phyloP scores from a whole-genome alignment of 1,139 yeast species.

The Kodamaea ohmeri region DNA sequence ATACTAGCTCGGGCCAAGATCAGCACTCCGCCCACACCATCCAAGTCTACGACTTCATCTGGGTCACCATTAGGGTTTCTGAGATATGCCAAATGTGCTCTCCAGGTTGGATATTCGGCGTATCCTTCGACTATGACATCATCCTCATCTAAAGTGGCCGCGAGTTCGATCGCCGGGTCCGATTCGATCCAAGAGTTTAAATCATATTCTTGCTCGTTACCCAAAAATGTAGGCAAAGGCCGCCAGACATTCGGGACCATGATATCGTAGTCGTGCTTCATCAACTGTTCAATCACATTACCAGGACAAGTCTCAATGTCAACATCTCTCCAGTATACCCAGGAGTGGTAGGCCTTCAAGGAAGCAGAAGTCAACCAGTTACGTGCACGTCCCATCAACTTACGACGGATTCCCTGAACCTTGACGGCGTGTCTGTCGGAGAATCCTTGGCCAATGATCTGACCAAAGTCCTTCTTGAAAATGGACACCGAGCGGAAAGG shows the following conservation, averaged over 20 bases:
- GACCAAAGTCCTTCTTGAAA: conserved; percentile 82
- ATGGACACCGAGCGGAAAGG: conserved; percentile 79
- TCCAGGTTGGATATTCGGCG: conserved; percentile 86
- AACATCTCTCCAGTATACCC: conserved; percentile 95
- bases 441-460: conserved; percentile 82
- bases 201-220: conserved; percentile 81
- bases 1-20: conserved; percentile 78
- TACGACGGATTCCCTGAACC: conserved; percentile 84
- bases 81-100: conserved; percentile 76
- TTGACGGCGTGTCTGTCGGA: conserved; percentile 86
- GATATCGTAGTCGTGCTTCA: conserved; percentile 72
- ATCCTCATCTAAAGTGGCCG: conserved; percentile 66
- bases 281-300: conserved; percentile 71
- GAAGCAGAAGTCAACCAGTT: conserved; percentile 82
- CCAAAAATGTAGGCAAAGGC: conserved; percentile 72
- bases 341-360: conserved; percentile 78
- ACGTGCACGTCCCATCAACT: conserved; percentile 86
- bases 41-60: conserved; percentile 66
- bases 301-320: conserved; percentile 86
- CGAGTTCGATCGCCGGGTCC: conserved; percentile 65
- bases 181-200: conserved; percentile 89
- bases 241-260: conserved; percentile 92
- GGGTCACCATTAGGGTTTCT: conserved; percentile 65
- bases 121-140: conserved; percentile 91
- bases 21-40: conserved; percentile 91